Conservation (phyloP, 2,329 filamentous ascomycete genomes). For the Orbilia quercus region DNA sequence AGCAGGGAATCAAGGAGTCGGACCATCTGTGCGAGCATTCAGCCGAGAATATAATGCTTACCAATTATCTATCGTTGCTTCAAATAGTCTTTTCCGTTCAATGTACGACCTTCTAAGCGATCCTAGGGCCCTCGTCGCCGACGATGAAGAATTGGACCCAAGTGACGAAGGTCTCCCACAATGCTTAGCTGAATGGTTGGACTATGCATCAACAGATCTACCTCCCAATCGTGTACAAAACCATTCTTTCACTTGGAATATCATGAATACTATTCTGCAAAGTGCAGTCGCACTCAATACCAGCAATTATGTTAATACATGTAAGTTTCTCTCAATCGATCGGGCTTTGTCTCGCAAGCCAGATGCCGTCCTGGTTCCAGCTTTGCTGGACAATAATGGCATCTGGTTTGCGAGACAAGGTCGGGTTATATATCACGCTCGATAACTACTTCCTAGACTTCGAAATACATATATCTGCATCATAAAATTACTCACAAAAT, state of each 20-base stretch:
- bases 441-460: slow-evolving; percentile 23
- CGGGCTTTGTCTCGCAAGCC: slow-evolving; percentile 25
- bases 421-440: slow-evolving; percentile 23
- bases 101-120: slow-evolving; percentile 36
- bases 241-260: slow-evolving; percentile 23
- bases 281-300: slow-evolving; percentile 34
- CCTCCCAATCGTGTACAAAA: slow-evolving; percentile 25
- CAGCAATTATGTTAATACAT: slow-evolving; percentile 31
- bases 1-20: slow-evolving; percentile 33
- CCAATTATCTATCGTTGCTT: slow-evolving; percentile 28
- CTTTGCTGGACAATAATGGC: slow-evolving; percentile 23
- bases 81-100: slow-evolving; percentile 28
- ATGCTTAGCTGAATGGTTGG: slow-evolving; percentile 37
- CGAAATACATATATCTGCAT: slow-evolving; percentile 28
- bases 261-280: slow-evolving; percentile 35
- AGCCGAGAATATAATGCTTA: slow-evolving; percentile 30
- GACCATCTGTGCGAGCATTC: slow-evolving; percentile 27
- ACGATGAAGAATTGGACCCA: slow-evolving; percentile 27
- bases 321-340: slow-evolving; percentile 29
- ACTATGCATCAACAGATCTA: slow-evolving; percentile 21
- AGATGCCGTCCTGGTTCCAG: slow-evolving; percentile 24
- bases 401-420: slow-evolving; percentile 20
- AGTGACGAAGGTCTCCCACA: slow-evolving; percentile 25
- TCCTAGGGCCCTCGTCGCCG: slow-evolving; percentile 24
- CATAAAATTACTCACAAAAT: slow-evolving; percentile 33